Base-by-base conservation (phyloP, 2,329 filamentous ascomycete species). In the Calonectria honghensis region DNA sequence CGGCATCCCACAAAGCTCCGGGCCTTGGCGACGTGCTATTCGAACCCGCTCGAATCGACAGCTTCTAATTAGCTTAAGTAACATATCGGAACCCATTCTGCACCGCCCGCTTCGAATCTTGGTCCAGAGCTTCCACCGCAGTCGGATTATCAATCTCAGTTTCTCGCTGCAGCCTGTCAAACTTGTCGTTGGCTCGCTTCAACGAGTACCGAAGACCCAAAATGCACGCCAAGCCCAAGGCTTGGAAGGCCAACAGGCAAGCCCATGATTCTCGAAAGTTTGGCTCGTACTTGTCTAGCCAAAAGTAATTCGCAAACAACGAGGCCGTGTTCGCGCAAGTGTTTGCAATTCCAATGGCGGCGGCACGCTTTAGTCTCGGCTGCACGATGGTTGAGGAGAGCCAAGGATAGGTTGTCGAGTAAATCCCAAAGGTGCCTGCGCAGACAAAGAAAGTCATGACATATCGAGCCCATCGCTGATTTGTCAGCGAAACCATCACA, bases 371-470 rank as follows among this genome's bases (percentile, higher is more conserved):
- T 16, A 63, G 57, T 16, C 57, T 39, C 18, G 35, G 57, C 24
- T 63, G 57, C 6, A 63, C 57, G 13, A 63, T 63, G 3, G 57
- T 63, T 2, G 57, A 63, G 2, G 57, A 63, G 14, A 63, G 37
- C 57, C 57, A 63, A 29, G 57, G 57, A 41, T 63, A 63, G 5
- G 57, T 63, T 6, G 57, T 63, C 16, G 57, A 63, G 35, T 63
- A 63, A 41, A 63, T 41, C 5, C 57, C 57, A 41, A 41, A 63
- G 4, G 57, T 63, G 6, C 57, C 57, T 13, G 37, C 57, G 37
- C 57, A 29, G 24, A 63, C 11, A 16, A 63, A 63, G 57, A 63
- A 63, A 2, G 57, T 63, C 57, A 63, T 63, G 13, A 16, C 57
- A 29, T 63, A 63, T 18, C 57, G 57, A 29, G 57, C 32, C 57